phyloP scores from a whole-genome alignment of 345 rosid genomes.

The Capsella bursapastoris region DNA sequence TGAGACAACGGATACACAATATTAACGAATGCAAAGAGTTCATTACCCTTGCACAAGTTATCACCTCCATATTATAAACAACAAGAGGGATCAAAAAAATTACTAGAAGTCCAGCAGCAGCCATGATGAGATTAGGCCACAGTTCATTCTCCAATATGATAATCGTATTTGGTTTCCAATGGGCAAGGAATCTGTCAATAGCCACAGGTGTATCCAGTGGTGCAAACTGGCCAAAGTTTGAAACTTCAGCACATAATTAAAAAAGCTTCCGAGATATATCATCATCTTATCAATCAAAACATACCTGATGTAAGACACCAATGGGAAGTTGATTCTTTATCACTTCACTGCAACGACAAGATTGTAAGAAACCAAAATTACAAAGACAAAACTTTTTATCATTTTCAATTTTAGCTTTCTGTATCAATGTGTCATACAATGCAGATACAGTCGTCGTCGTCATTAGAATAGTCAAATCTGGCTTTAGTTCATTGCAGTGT shows the following conservation, averaged over 20 bases:
- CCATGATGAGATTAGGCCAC: slow-evolving; percentile 89
- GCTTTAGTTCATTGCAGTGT: slow-evolving; percentile 55
- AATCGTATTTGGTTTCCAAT: slow-evolving; percentile 82
- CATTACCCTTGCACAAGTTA: background rate
- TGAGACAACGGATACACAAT: slow-evolving; percentile 39
- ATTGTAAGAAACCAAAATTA: slow-evolving; percentile 12
- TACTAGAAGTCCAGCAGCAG: slow-evolving; percentile 67
- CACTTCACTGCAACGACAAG: slow-evolving; percentile 68
- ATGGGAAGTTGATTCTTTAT: slow-evolving; percentile 65
- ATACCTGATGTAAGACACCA: slow-evolving; percentile 76
- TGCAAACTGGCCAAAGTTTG: slow-evolving; percentile 59
- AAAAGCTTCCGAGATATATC: slow-evolving; percentile 4
- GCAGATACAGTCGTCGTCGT: slow-evolving; percentile 79
- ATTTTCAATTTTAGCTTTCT: background rate
- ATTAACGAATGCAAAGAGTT: background rate
- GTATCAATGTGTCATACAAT: slow-evolving; percentile 49
- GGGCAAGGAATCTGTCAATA: slow-evolving; percentile 64
- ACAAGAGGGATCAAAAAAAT: slow-evolving; percentile 40
- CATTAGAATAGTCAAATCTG: slow-evolving; percentile 70
- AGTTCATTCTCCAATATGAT: slow-evolving; percentile 84
- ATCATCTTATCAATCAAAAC: slow-evolving; percentile 12
- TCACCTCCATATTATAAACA: slow-evolving; percentile 1
- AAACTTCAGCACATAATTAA: slow-evolving; percentile 27
- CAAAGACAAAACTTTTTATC: slow-evolving; percentile 3
- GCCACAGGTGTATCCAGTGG: slow-evolving; percentile 84